phyloP scores from a whole-genome alignment of 768 basidiomycete genomes.

The Mycena rebaudengoi region DNA sequence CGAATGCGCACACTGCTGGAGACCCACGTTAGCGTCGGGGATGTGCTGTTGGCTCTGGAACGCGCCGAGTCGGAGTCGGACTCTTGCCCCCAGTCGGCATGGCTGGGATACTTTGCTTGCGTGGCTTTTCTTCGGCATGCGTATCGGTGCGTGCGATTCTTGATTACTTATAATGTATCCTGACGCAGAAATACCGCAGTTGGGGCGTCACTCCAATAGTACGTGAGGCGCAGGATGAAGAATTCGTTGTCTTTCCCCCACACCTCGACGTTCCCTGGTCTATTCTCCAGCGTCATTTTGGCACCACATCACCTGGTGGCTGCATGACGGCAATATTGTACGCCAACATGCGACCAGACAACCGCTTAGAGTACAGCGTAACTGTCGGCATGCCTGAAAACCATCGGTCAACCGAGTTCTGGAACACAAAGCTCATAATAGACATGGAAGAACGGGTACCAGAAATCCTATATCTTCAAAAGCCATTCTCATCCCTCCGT shows the following conservation, averaged over 20 bases:
- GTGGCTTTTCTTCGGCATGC: slow-evolving; percentile 29
- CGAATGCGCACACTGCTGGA: slow-evolving; percentile 23
- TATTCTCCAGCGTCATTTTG: slow-evolving; percentile 25
- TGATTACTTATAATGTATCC: neutral
- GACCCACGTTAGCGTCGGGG: slow-evolving; percentile 11
- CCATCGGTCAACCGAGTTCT: slow-evolving; percentile 25
- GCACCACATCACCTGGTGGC: slow-evolving; percentile 29
- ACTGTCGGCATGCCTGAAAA: slow-evolving; percentile 27
- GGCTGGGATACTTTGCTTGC: slow-evolving; percentile 28
- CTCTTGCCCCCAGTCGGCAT: slow-evolving; percentile 23
- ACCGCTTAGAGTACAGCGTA: slow-evolving; percentile 28
- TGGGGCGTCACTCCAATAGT: slow-evolving; percentile 33
- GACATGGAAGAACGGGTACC: slow-evolving; percentile 24
- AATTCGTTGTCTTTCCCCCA: slow-evolving; percentile 28
- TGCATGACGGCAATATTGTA: slow-evolving; percentile 31
- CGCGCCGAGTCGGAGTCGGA: slow-evolving; percentile 18
- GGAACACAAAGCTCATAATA: slow-evolving; percentile 26
- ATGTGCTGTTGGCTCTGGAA: slow-evolving; percentile 24
- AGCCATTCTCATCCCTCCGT: neutral
- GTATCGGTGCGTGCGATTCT: slow-evolving; percentile 24
- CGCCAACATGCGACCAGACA: slow-evolving; percentile 22
- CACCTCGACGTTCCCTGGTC: slow-evolving; percentile 28
- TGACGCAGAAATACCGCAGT: slow-evolving; percentile 7
- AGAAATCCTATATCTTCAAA: neutral
- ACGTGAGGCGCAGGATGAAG: slow-evolving; percentile 30